Conservation (phyloP, 805 yeast species). For the Scheffersomyces ergatensis region DNA sequence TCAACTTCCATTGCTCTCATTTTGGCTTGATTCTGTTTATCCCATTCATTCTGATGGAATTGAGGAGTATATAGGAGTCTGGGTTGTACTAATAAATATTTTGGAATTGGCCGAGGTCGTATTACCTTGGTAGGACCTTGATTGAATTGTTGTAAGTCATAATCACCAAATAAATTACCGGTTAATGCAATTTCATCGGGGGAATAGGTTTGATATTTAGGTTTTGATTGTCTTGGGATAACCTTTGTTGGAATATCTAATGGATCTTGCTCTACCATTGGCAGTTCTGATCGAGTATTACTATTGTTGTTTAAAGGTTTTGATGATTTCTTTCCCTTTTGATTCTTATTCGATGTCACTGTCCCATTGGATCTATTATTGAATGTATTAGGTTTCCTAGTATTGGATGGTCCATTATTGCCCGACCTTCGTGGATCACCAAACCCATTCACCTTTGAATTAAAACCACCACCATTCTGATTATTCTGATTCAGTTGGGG, state of each 20-base stretch:
- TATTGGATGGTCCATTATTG: constrained; percentile 4
- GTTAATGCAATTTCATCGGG: constrained; percentile 17
- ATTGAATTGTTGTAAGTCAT: constrained; percentile 24
- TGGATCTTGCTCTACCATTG: constrained; percentile 6
- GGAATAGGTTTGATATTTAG: constrained; percentile 16
- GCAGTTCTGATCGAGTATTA: constrained; percentile 1
- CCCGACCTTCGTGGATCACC: constrained; percentile 12
- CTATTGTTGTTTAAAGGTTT: constrained; percentile 1
- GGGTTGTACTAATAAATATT: constrained; percentile 34
- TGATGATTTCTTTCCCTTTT: background rate
- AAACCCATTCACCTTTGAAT: constrained; percentile 8
- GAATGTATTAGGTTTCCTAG: constrained; percentile 3
- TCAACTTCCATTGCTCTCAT: constrained; percentile 52
- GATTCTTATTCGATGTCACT: background rate
- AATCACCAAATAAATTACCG: constrained; percentile 29
- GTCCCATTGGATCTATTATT: background rate
- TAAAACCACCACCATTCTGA: no score
- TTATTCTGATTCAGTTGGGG: constrained; percentile 3
- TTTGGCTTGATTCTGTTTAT: constrained; percentile 62
- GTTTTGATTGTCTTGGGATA: constrained; percentile 17
- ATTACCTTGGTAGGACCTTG: constrained; percentile 5
- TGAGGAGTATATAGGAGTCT: constrained; percentile 31
- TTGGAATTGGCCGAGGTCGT: constrained; percentile 29
- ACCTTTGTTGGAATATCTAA: constrained; percentile 15
- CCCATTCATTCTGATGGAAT: constrained; percentile 59